Conservation (phyloP, 495 filamentous ascomycete species). For the Penicillium crystallinum region DNA sequence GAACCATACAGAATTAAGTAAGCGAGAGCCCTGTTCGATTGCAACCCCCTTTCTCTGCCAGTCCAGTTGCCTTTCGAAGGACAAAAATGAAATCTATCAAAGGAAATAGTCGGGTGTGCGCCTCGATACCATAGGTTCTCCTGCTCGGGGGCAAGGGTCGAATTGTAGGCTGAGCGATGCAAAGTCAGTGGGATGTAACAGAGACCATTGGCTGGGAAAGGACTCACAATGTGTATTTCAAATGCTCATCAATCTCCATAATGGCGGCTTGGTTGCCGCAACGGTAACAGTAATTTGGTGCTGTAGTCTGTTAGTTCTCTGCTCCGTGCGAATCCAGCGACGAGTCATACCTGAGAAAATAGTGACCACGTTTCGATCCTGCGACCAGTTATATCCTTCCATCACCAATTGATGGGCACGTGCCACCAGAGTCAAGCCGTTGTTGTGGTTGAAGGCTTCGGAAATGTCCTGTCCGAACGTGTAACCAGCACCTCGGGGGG, state of each 20-base stretch:
- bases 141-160: constrained; percentile 94
- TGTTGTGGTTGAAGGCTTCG: constrained; percentile 99
- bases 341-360: constrained; percentile 81
- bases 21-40: constrained; percentile 30
- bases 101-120: constrained; percentile 98
- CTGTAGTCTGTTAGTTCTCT: constrained; percentile 37
- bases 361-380: constrained; percentile 95
- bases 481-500: constrained; percentile 93
- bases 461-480: constrained; percentile 99
- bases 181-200: constrained; percentile 9
- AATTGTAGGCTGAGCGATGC: constrained; percentile 78
- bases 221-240: constrained; percentile 99
- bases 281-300: constrained; percentile 95
- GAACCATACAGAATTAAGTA: constrained; percentile 39
- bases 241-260: constrained; percentile 99
- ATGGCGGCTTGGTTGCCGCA: constrained; percentile 99
- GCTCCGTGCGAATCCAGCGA: neutral
- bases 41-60: constrained; percentile 25
- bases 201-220: neutral
- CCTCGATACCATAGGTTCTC: constrained; percentile 98
- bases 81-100: constrained; percentile 50
- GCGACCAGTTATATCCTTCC: constrained; percentile 98
- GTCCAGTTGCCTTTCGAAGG: constrained; percentile 28
- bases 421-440: constrained; percentile 91
- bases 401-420: constrained; percentile 95